These are phyloP conservation scores for Beauveria brongniartii DNA, from an alignment of 2,329 filamentous ascomycete species.

Conservation along the genomic window DNA sequence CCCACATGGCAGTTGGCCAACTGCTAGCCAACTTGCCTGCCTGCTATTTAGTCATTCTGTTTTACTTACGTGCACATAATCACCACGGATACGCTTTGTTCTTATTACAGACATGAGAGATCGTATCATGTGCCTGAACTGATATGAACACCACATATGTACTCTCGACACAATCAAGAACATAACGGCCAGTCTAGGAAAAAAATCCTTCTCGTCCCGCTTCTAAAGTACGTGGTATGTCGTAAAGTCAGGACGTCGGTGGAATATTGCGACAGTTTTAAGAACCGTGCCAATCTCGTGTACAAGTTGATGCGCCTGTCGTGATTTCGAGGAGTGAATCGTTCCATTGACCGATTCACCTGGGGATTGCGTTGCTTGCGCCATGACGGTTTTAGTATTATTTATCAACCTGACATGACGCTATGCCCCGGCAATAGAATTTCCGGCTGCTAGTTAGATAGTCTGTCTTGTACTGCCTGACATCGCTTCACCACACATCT, in stretches of 20 bases:
- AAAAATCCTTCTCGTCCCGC: background rate
- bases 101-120: too few species aligned
- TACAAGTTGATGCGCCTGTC: too few species aligned
- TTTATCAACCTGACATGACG: background rate
- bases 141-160: too few species aligned
- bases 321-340: too few species aligned
- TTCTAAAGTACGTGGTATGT: background rate
- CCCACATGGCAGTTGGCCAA: background rate
- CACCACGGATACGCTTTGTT: too few species aligned
- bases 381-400: background rate
- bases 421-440: background rate
- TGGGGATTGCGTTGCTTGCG: background rate
- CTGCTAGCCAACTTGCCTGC: too few species aligned
- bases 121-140: too few species aligned
- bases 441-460: background rate
- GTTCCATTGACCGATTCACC: too few species aligned
- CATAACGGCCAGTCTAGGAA: background rate
- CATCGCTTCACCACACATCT: constrained; percentile 64
- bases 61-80: background rate
- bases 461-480: background rate
- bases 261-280: background rate
- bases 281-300: background rate
- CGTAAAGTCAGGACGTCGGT: background rate
- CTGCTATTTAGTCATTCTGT: too few species aligned
- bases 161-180: too few species aligned